These are phyloP conservation scores for Thelonectria discophora DNA, from an alignment of 2,329 filamentous ascomycete genomes.

Conservation along the genomic window DNA sequence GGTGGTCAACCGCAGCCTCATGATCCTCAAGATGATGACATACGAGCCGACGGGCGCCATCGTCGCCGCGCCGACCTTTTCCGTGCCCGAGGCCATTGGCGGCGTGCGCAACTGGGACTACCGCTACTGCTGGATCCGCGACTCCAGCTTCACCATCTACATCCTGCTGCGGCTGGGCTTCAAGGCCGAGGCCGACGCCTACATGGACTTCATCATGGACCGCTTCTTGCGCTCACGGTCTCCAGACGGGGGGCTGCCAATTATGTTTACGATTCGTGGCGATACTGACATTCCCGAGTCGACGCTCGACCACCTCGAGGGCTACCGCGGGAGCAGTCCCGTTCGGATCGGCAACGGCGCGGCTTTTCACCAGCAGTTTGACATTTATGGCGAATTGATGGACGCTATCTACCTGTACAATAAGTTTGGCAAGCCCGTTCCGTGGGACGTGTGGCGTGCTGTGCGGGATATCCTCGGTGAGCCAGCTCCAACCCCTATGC, in stretches of 20 bases:
- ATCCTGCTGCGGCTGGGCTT: conserved; percentile 81
- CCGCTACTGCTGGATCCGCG: conserved; percentile 80
- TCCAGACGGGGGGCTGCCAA: conserved; percentile 71
- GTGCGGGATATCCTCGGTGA: conserved; percentile 71
- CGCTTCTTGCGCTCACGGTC: conserved; percentile 70
- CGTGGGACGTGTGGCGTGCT: conserved; percentile 79
- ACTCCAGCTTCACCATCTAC: conserved; percentile 81
- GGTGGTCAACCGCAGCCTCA: conserved; percentile 73
- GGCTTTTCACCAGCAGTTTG: conserved; percentile 78
- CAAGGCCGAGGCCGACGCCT: conserved; percentile 77
- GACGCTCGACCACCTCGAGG: conserved; percentile 75
- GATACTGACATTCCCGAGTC: conserved; percentile 77
- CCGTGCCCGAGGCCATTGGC: conserved; percentile 77
- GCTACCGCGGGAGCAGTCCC: conserved; percentile 74
- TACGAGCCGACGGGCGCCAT: conserved; percentile 82
- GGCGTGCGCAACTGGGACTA: conserved; percentile 76
- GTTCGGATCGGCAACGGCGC: conserved; percentile 82
- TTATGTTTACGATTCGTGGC: conserved; percentile 84
- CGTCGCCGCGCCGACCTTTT: conserved; percentile 79
- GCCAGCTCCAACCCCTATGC: conserved; percentile 4
- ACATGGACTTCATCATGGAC: conserved; percentile 81
- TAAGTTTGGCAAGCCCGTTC: conserved; percentile 79
- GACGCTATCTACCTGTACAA: conserved; percentile 82
- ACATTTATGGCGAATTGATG: conserved; percentile 83
- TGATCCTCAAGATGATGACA: conserved; percentile 79